Conservation (phyloP, 352 stramenopile species). For the Thalassiosira pacifica region DNA sequence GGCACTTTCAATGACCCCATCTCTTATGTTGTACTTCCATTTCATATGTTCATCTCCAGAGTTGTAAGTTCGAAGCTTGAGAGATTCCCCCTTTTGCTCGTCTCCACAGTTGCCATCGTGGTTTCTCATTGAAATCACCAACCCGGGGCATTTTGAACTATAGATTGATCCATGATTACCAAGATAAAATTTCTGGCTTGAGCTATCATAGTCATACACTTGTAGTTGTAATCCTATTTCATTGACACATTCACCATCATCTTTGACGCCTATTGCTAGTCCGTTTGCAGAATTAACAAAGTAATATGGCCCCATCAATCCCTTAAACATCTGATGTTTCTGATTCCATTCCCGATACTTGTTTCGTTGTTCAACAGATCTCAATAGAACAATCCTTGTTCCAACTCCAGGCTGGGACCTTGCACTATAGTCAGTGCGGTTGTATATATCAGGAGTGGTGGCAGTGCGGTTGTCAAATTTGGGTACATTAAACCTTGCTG, state of each 20-base stretch:
- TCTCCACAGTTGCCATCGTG: not conserved
- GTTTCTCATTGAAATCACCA: not conserved
- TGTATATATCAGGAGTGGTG: no score
- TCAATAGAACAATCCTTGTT: not conserved
- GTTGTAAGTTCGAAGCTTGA: not conserved
- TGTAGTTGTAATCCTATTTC: not conserved
- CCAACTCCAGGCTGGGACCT: not conserved
- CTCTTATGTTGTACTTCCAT: no score
- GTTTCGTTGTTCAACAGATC: no score
- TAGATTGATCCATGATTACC: conserved; percentile 6
- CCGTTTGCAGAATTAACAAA: not conserved
- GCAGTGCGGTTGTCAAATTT: no score
- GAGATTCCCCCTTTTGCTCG: not conserved
- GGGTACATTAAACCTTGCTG: no score
- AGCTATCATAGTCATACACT: conserved; percentile 4
- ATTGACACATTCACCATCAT: not conserved
- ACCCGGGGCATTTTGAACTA: conserved; percentile 11
- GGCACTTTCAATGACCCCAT: not conserved
- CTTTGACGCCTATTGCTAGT: not conserved
- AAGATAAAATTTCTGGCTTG: conserved; percentile 14
- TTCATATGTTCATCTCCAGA: not conserved
- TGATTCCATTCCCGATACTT: conserved; percentile 3
- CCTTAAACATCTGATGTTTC: not conserved
- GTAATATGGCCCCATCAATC: conserved; percentile 7
- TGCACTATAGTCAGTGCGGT: no score